Evolutionary conservation across 768 basidiomycete genomes (phyloP), one percentile per base, ranked within the genome.

Genomic region (Cystobasidium tubakii): DNA sequence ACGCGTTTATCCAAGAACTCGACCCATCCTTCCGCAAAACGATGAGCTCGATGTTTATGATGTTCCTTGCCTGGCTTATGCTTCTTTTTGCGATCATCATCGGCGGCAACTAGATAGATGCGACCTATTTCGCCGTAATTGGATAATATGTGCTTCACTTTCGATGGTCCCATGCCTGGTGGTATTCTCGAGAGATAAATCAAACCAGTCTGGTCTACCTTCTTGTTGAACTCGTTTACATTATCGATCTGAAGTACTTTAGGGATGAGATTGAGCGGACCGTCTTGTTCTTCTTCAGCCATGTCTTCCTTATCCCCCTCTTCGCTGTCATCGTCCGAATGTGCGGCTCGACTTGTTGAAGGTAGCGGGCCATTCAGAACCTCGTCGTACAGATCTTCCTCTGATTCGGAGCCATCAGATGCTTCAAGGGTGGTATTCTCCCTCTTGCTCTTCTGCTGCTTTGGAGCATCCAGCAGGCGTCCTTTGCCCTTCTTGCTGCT

Each of bases 11-110:
- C 90, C 76, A 89, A 88, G 83, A 98, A 97, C 82, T 99, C 96
- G 50, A 98, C 89, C 96, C 96, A 99, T 36, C 96, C 96, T 81
- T 99, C 96, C 0, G 89, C 89, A 80, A 89, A 98, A 78, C 93
- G 91, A 13, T 79, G 77, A 50, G 74, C 63, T 31, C 64, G 72
- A 73, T 79, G 79, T 25, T 78, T 76, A 19, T 76, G 63, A 65
- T 44, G 66, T 31, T 53, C 36, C 27, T 64, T 69, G 67, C 73
- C 74, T 76, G 39, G 42, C 23, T 53, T 39, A 19, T 66, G 54
- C 46, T 43, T 74, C 75, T 65, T 64, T 73, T 27, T 53, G 25
- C 23, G 50, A 9, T 44, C 23, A 17, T 33, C 2, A n/a, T 78
- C 76, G 70, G 65, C 75, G 66, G 27, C 55, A 36, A 21, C 77